A percentile compares a stretch with the other conserved stretches of the same genome.
Conservation (phyloP, 768 basidiomycete species). For the Amanita muscaria region DNA sequence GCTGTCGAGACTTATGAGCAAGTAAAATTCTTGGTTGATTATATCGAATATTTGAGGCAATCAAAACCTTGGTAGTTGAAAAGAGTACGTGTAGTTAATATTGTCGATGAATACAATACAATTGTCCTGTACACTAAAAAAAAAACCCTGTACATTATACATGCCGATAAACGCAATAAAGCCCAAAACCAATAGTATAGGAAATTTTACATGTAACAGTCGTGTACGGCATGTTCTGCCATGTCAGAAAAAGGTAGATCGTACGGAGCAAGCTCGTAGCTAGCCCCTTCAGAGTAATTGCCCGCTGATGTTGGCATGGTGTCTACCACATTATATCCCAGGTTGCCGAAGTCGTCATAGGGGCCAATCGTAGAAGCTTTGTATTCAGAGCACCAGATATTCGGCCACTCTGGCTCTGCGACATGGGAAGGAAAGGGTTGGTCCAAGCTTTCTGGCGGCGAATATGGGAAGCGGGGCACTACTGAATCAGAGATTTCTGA, state of each 20-base stretch:
- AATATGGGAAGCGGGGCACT: neutral
- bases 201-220: slow-evolving; percentile 4
- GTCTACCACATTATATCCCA: slow-evolving; percentile 4
- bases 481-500: slow-evolving; percentile 4
- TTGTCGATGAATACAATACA: too few species aligned
- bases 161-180: too few species aligned
- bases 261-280: slow-evolving; percentile 2
- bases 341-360: neutral
- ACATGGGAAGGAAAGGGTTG: slow-evolving; percentile 1
- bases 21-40: slow-evolving; percentile 75
- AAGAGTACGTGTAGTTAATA: too few species aligned
- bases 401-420: neutral
- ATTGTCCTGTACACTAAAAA: neutral
- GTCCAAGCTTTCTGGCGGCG: slow-evolving; percentile 4
- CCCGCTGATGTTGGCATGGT: slow-evolving; percentile 1
- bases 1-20: slow-evolving; percentile 94
- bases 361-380: neutral
- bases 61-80: too few species aligned
- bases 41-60: slow-evolving; percentile 49
- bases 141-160: neutral
- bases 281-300: neutral
- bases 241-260: slow-evolving; percentile 6
- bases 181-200: neutral
- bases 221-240: slow-evolving; percentile 2
- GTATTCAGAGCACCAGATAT: slow-evolving; percentile 6